Percentiles rank a stretch among this genome's conserved stretches.
phyloP scores from a whole-genome alignment of 768 basidiomycete genomes.

The Kwoniella newhampshirensis region DNA sequence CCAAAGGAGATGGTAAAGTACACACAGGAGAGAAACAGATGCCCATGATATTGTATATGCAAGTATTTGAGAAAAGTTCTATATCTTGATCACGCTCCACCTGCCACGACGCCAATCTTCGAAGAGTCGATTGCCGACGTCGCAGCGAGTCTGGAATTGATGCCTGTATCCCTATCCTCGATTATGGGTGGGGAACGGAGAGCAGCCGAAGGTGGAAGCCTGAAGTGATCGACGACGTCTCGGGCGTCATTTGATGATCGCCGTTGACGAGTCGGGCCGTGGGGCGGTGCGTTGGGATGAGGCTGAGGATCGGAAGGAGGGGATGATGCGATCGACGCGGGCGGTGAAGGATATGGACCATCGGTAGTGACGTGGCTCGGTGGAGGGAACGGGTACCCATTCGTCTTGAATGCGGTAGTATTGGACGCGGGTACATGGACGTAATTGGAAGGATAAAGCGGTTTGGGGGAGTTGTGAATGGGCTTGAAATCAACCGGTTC shows the following conservation, averaged over 20 bases:
- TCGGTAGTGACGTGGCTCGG: conserved; percentile 3
- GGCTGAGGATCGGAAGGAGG: conserved; percentile 27
- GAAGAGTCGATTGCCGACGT: conserved; percentile 6
- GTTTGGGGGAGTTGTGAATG: conserved; percentile 36
- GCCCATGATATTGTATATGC: not conserved
- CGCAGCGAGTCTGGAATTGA: not conserved
- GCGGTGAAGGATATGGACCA: conserved; percentile 35
- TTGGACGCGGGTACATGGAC: conserved; percentile 15
- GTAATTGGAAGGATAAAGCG: conserved; percentile 25
- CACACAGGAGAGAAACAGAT: not conserved
- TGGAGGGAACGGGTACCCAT: conserved; percentile 6
- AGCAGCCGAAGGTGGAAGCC: conserved; percentile 11
- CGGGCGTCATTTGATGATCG: conserved; percentile 15
- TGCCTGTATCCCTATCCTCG: conserved; percentile 2
- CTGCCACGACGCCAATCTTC: conserved; percentile 10
- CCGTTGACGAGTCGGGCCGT: conserved; percentile 11
- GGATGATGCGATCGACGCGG: conserved; percentile 26
- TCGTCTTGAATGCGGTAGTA: conserved; percentile 24
- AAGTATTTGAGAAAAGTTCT: not conserved
- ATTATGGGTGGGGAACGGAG: conserved; percentile 9
- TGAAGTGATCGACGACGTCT: conserved; percentile 10
- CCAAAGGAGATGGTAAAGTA: conserved; percentile 1
- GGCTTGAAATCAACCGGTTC: conserved; percentile 16
- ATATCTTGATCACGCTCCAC: not conserved
- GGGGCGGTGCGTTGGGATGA: not conserved